Conservation (phyloP, 2,329 filamentous ascomycete species). For the Stemphylium lycopersici region DNA sequence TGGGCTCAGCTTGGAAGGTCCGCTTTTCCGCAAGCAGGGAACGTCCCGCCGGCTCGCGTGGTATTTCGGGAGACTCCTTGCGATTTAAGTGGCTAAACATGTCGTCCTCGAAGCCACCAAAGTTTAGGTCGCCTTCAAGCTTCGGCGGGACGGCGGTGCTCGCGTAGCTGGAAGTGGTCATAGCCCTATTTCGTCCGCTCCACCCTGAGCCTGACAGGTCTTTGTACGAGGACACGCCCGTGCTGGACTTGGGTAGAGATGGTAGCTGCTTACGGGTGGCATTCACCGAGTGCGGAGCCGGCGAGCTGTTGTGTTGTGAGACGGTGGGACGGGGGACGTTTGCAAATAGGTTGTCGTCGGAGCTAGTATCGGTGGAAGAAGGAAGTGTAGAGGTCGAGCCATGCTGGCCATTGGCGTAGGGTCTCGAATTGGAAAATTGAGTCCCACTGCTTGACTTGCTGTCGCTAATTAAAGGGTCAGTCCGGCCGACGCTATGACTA, state of each 20-base stretch:
- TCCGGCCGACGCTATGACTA: slow-evolving; percentile 31
- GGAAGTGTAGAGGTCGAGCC: slow-evolving; percentile 49
- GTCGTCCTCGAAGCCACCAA: slow-evolving; percentile 54
- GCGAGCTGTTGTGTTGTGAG: slow-evolving; percentile 39
- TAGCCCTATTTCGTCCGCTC: slow-evolving; percentile 42
- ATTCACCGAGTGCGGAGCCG: slow-evolving; percentile 30
- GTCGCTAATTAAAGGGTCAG: slow-evolving; percentile 43
- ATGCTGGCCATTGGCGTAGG: slow-evolving; percentile 46
- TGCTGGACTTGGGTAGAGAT: slow-evolving; percentile 31
- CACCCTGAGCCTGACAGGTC: slow-evolving; percentile 20
- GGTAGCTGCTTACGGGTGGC: slow-evolving; percentile 38
- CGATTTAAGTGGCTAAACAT: slow-evolving; percentile 54
- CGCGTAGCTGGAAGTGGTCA: slow-evolving; percentile 57
- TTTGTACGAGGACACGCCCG: slow-evolving; percentile 28
- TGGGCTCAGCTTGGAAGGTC: slow-evolving; percentile 49
- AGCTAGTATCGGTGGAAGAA: slow-evolving; percentile 49
- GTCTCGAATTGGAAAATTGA: slow-evolving; percentile 41
- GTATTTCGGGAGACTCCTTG: slow-evolving; percentile 38
- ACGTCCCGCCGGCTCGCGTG: slow-evolving; percentile 33
- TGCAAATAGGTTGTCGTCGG: slow-evolving; percentile 47
- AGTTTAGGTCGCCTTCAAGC: slow-evolving; percentile 51
- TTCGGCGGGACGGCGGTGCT: slow-evolving; percentile 60
- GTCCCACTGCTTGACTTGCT: slow-evolving; percentile 51
- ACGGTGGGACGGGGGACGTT: slow-evolving; percentile 39
- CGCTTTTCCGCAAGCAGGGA: slow-evolving; percentile 46